Conservation (phyloP, 1,284 basidiomycete species). For the Malassezia globosa region DNA sequence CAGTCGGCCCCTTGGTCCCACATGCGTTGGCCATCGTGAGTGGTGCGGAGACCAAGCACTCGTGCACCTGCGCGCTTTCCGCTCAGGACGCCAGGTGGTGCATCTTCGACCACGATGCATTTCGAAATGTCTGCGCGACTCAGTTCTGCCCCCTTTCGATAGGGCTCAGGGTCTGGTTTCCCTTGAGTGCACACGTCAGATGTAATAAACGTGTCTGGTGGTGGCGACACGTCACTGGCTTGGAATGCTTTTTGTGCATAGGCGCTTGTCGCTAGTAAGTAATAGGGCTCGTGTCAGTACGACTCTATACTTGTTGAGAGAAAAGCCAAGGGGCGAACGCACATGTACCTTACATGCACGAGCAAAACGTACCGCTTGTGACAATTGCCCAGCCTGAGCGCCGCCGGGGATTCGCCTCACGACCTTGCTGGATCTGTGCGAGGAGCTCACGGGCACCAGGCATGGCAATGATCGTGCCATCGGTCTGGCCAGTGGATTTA, state of each 20-base stretch:
- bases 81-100: slow-evolving; percentile 36
- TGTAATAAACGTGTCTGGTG: slow-evolving; percentile 36
- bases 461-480: slow-evolving; percentile 37
- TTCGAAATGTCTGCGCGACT: slow-evolving; percentile 21
- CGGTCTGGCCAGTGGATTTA: slow-evolving; percentile 16
- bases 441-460: slow-evolving; percentile 37
- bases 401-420: slow-evolving; percentile 3
- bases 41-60: slow-evolving; percentile 38
- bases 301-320: no score
- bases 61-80: slow-evolving; percentile 37
- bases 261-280: slow-evolving; percentile 30
- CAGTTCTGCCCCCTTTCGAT: slow-evolving; percentile 34
- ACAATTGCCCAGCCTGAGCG: slow-evolving; percentile 45
- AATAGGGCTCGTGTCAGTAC: background rate
- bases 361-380: slow-evolving; percentile 23
- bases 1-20: slow-evolving; percentile 33
- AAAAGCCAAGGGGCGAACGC: background rate
- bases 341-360: no score
- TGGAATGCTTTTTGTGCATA: slow-evolving; percentile 38
- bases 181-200: slow-evolving; percentile 34
- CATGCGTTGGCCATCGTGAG: slow-evolving; percentile 36
- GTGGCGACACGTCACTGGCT: slow-evolving; percentile 19
- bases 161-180: slow-evolving; percentile 44
- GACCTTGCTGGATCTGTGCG: slow-evolving; percentile 14
- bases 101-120: slow-evolving; percentile 45